Percentiles rank a stretch among this genome's conserved stretches.
Conservation (phyloP, 192 early-diverging fungal species). For the Coemansia sp. region DNA sequence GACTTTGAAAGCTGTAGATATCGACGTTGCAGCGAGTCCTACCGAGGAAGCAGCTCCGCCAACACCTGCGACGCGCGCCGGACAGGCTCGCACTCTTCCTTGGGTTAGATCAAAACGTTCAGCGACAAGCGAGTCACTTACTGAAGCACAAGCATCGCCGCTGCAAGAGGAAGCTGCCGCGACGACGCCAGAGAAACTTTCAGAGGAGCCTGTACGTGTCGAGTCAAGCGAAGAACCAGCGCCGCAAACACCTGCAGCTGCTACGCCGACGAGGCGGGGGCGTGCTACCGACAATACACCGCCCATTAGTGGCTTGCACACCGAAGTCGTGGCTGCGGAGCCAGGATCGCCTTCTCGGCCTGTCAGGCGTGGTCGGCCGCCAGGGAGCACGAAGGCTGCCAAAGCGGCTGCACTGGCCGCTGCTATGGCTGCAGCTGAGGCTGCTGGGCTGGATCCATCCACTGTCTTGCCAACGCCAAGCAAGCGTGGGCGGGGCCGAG, state of each 20-base stretch:
- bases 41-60: neutral
- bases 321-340: neutral
- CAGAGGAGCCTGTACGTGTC: too few relatives aligned
- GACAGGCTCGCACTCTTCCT: neutral
- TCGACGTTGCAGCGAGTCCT: neutral
- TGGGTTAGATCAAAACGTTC: neutral
- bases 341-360: neutral
- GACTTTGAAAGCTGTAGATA: neutral
- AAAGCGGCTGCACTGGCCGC: neutral
- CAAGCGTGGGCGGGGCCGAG: slow-evolving; percentile 8
- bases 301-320: neutral
- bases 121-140: neutral
- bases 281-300: neutral
- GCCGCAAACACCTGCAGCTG: neutral
- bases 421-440: neutral
- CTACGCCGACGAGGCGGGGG: neutral
- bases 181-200: too few relatives aligned
- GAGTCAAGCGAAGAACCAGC: too few relatives aligned
- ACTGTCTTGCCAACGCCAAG: neutral
- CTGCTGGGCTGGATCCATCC: neutral
- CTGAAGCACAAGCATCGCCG: too few relatives aligned
- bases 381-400: slow-evolving; percentile 1
- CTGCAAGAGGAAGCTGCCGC: neutral
- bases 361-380: slow-evolving; percentile 15
- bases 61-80: neutral